phyloP scores from a whole-genome alignment of 2,329 filamentous ascomycete species.

The Botrytis squamosa region DNA sequence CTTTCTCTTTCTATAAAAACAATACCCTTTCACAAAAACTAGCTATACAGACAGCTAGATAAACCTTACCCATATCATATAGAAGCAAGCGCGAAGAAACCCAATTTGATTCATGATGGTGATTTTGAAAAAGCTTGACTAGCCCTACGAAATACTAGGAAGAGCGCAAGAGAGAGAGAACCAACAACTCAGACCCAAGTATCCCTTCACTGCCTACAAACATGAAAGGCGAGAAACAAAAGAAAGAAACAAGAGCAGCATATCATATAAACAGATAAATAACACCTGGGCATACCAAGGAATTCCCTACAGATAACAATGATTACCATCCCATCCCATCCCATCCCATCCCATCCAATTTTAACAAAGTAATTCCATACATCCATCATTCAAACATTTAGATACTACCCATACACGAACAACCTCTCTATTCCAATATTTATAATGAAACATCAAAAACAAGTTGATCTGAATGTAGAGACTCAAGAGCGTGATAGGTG shows the following conservation, averaged over 20 bases:
- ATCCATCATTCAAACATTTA: background rate
- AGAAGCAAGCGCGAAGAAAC: background rate
- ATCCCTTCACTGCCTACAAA: background rate
- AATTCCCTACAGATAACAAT: background rate
- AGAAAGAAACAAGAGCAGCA: background rate
- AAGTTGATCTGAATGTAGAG: background rate
- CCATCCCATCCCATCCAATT: background rate
- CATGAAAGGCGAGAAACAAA: background rate
- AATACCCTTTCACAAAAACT: background rate
- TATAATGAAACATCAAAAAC: background rate
- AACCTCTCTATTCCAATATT: background rate
- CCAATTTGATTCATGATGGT: background rate
- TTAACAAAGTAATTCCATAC: background rate
- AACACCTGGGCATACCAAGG: background rate
- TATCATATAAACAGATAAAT: background rate
- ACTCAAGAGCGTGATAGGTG: background rate
- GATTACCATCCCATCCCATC: rapidly evolving
- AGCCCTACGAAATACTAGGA: background rate
- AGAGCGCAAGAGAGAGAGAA: background rate
- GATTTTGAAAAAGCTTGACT: background rate
- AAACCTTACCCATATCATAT: background rate
- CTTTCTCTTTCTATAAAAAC: background rate
- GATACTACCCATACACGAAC: background rate
- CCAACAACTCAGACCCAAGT: background rate
- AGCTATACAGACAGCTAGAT: background rate